Evolutionary conservation across 2,329 filamentous ascomycete species (phyloP), one percentile per base, ranked within the genome.

Genomic region (Cladophialophora psammophila): DNA sequence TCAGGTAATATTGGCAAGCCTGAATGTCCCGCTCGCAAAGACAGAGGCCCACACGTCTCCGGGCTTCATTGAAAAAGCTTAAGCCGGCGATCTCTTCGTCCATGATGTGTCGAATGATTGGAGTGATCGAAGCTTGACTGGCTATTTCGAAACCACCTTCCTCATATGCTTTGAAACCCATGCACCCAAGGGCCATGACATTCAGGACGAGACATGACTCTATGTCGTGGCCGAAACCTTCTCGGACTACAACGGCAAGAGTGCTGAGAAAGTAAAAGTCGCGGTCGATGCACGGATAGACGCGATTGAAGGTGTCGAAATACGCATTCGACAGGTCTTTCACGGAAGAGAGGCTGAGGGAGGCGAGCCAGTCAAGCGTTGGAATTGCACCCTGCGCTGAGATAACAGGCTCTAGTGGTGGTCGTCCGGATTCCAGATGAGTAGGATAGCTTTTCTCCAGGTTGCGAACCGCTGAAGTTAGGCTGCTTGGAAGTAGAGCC

Each of bases 271-370:
- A 83, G 72, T 84, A 86, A 63, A 83, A 80, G 18, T 80, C 80
- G 64, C 83, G 82, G 69, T 86, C 84, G 60, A 86, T 79, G 26
- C 85, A 80, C 0, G 84, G 84, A 15, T 81, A 85, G 34, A 79
- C 84, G 0, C 83, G 82, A 70, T 86, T 84, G 69, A 86, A 86
- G 0, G 84, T 83, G n/a, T 81, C 77, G 72, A 86, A 86, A 67
- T 84, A 86, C 0, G 82, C 82, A 74, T 85, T 82, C 8, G 82
- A 80, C n/a, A 86, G 77, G 0, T 82, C 82, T 67, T 83, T 84
- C 62, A 86, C 78, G 48, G 83, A 79, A 0, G 82, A 79, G 36
- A 85, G 73, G 8, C 82, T 81, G 2, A 86, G 76, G 3, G 76
- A 75, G 54, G 83, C 80, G 38, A 86, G 72, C 83, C 83, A 85